Conservation (phyloP, 352 stramenopile genomes). For the Phytophthora pisi region DNA sequence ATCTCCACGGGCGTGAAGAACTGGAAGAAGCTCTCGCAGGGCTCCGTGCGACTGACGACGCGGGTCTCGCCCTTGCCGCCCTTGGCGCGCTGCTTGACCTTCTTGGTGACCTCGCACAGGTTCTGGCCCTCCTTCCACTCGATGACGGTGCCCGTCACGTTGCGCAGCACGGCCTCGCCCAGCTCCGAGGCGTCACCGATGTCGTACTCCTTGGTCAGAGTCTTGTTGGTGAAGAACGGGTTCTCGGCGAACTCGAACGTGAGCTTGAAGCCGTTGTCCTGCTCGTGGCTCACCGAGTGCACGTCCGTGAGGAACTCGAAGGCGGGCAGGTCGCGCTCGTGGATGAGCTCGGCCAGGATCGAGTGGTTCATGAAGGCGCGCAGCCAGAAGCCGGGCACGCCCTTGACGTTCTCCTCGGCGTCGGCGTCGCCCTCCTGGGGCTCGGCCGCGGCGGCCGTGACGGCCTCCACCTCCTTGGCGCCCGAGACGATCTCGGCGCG, state of each 20-base stretch:
- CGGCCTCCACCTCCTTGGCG: constrained; percentile 75
- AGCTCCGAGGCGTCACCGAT: constrained; percentile 83
- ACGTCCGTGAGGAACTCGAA: constrained; percentile 84
- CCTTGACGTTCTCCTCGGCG: constrained; percentile 67
- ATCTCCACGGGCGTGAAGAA: constrained; percentile 88
- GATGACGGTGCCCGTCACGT: constrained; percentile 75
- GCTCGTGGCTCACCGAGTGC: constrained; percentile 74
- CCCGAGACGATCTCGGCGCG: constrained; percentile 79
- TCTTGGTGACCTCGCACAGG: constrained; percentile 86
- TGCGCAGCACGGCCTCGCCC: constrained; percentile 80
- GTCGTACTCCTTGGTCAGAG: constrained; percentile 86
- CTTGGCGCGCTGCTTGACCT: constrained; percentile 89
- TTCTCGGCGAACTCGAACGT: constrained; percentile 84
- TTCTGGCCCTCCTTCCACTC: constrained; percentile 87
- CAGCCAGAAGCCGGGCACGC: constrained; percentile 86
- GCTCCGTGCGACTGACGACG: constrained; percentile 79
- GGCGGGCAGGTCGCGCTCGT: constrained; percentile 78
- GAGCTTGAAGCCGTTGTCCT: constrained; percentile 88
- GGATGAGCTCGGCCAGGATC: constrained; percentile 75
- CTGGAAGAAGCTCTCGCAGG: constrained; percentile 89
- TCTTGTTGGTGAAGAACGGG: constrained; percentile 80
- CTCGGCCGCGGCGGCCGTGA: constrained; percentile 54
- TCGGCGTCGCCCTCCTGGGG: constrained; percentile 40
- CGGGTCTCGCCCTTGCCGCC: constrained; percentile 76
- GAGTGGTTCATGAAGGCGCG: constrained; percentile 89